Conservation (phyloP, 352 stramenopile species). For the Pythium aphanidermatum region DNA sequence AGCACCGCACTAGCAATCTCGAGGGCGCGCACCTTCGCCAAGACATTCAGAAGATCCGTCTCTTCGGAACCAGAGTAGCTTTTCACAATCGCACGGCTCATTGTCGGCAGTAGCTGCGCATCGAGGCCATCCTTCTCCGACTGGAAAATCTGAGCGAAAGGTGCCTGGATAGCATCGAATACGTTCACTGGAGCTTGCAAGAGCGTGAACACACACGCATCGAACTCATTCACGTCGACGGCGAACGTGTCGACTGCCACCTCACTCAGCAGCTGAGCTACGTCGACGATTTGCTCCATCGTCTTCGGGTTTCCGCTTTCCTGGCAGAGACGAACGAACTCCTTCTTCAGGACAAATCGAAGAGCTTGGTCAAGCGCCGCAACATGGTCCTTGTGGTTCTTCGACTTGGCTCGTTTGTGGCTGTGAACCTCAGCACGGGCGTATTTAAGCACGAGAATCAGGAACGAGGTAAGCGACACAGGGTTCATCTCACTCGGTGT, state of each 20-base stretch:
- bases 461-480: constrained; percentile 37
- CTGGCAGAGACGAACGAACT: constrained; percentile 50
- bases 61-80: constrained; percentile 20
- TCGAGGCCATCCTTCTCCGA: constrained; percentile 25
- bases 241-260: constrained; percentile 34
- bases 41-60: constrained; percentile 27
- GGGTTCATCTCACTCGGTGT: constrained; percentile 39
- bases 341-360: constrained; percentile 55
- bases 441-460: constrained; percentile 49
- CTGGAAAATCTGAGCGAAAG: constrained; percentile 49
- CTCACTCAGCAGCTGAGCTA: constrained; percentile 48
- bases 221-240: constrained; percentile 46
- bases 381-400: constrained; percentile 34
- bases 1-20: constrained; percentile 66
- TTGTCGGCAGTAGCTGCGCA: constrained; percentile 50
- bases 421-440: constrained; percentile 26
- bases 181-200: constrained; percentile 49
- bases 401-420: constrained; percentile 31
- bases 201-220: constrained; percentile 52
- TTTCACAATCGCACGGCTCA: constrained; percentile 42
- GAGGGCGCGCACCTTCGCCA: constrained; percentile 55
- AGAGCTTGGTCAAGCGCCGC: constrained; percentile 40
- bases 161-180: constrained; percentile 61
- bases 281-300: constrained; percentile 12
- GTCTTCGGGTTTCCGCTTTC: not conserved